Base-by-base conservation (phyloP, 768 basidiomycete genomes). In the Suillus alpinus region DNA sequence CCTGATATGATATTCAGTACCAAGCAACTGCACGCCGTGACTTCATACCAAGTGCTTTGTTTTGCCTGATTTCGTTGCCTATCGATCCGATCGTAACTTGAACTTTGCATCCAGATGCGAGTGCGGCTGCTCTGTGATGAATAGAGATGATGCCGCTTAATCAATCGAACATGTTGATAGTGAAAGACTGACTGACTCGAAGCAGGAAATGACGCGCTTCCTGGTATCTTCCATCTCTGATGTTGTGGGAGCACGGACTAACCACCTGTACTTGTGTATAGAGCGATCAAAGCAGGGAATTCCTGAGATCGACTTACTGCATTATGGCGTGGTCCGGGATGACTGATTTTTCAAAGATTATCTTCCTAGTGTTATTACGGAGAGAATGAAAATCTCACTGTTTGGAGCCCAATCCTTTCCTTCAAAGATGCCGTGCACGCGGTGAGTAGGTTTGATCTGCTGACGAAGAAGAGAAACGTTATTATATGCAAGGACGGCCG, bases 381-480 rank as follows among this genome's bases (percentile, higher is more conserved):
- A 56, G 14, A 29, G 10, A n/a, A 6, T 13, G 18, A n/a, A 16
- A 12, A 51, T 29, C 82, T 20, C 68, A 88, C 87, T 82, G 65
- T 89, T 89, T 0, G 84, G 78, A 4, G 82, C 85, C 87, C 88
- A 88, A 65, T 88, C 85, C 61, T 80, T 83, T 8, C 89, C 89
- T 66, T 85, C 80, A 65, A 92, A 85, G 52, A 91, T 84, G 0
- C 89, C 89, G 66, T 94, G 90, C 6, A 92, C 83, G 44, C 90
- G 84, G 61, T 86, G 82, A 0, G 84, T 84, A 0, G 91, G 90
- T 56, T 80, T 78, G 10, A 92, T 76, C 67, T 93, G 91, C 69
- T 94, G 92, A 7, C 92, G 82, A n/a, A 94, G 79, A 12, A 84
- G 83, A 0, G 88, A 84, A 20, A 93, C 85, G 59, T 86, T 88